These are phyloP conservation scores for Erysimum cheiranthoides DNA, from an alignment of 345 rosid species.

Conservation along the genomic window DNA sequence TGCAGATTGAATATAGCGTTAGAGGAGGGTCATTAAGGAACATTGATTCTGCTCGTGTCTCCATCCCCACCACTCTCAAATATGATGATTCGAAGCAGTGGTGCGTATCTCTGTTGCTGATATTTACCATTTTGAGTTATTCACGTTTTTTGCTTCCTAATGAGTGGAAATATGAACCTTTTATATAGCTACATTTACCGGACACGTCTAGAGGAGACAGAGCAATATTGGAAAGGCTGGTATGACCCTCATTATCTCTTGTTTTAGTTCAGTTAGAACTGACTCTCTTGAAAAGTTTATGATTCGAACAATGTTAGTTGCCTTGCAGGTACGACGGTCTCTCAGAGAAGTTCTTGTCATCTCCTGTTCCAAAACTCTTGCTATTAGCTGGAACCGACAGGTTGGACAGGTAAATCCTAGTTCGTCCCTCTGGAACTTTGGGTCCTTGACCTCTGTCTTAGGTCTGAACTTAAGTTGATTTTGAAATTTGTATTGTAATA, in stretches of 20 bases:
- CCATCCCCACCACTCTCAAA: constrained; percentile 75
- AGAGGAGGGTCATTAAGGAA: constrained; percentile 88
- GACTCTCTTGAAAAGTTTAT: not conserved
- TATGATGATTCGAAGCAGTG: constrained; percentile 84
- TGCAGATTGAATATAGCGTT: constrained; percentile 89
- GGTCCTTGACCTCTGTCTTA: not conserved
- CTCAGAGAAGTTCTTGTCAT: constrained; percentile 82
- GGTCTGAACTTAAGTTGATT: not conserved
- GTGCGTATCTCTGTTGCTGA: constrained; percentile 49
- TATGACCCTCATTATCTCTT: constrained; percentile 43
- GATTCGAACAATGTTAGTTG: constrained; percentile 15
- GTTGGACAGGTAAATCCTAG: constrained; percentile 67
- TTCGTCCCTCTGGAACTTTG: not conserved
- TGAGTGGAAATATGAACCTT: constrained; percentile 26
- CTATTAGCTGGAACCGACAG: constrained; percentile 91
- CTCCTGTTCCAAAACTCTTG: constrained; percentile 85
- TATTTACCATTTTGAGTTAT: not conserved
- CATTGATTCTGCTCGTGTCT: constrained; percentile 91
- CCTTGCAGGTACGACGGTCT: constrained; percentile 93
- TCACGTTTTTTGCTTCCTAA: constrained; percentile 30
- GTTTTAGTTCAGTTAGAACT: not conserved
- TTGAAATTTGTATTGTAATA: not conserved
- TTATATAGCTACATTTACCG: constrained; percentile 74
- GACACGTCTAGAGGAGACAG: constrained; percentile 77
- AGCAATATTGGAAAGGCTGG: constrained; percentile 98